Conservation (phyloP, 495 filamentous ascomycete genomes). For the Penicillium turbatum region DNA sequence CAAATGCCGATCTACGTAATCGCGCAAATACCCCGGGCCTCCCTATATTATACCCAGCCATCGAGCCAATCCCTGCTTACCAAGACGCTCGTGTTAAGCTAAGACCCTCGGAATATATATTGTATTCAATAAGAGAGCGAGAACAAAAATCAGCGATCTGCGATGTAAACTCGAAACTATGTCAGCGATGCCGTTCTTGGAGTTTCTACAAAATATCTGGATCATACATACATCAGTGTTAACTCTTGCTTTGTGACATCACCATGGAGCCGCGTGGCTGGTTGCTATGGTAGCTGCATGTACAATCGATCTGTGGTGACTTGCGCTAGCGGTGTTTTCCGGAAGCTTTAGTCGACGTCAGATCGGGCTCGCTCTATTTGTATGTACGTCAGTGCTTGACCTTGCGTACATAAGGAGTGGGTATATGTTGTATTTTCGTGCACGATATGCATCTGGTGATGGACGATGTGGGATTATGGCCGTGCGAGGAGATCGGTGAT, state of each 20-base stretch:
- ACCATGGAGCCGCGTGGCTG: background rate
- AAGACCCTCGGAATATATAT: background rate
- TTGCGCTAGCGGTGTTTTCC: background rate
- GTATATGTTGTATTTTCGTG: background rate
- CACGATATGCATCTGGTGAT: background rate
- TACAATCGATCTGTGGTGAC: background rate
- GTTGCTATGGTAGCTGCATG: constrained; percentile 1
- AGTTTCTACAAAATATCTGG: background rate
- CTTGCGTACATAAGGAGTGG: too few species aligned
- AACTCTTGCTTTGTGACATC: background rate
- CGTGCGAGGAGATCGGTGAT: background rate
- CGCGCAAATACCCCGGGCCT: background rate
- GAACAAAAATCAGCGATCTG: background rate
- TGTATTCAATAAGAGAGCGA: background rate
- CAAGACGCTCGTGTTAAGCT: background rate
- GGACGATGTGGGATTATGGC: background rate
- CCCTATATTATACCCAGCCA: background rate
- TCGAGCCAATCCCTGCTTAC: background rate
- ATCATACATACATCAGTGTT: too few species aligned
- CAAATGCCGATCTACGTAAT: background rate
- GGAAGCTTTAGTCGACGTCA: background rate
- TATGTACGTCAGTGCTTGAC: background rate
- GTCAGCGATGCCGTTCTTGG: background rate
- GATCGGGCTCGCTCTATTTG: background rate
- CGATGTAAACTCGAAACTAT: too few species aligned